Evolutionary conservation across 768 basidiomycete species (phyloP).

Genomic region (Dictyophora rubrovolvata): DNA sequence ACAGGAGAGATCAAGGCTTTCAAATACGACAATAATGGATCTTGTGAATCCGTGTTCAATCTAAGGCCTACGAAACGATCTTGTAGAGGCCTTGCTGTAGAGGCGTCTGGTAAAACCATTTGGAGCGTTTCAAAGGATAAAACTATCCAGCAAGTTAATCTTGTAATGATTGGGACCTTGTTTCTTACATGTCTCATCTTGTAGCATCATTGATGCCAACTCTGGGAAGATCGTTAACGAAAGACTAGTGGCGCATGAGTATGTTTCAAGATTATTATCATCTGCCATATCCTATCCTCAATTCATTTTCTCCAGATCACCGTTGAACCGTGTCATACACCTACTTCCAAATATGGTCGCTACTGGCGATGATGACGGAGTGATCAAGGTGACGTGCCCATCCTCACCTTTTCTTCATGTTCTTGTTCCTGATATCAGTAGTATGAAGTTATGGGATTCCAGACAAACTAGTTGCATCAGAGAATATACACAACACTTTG

Average conservation of each 20-base stretch:
- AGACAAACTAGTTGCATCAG: conserved; percentile 54
- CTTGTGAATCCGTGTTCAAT: conserved; percentile 45
- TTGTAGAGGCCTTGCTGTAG: conserved; percentile 62
- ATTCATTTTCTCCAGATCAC: conserved; percentile 36
- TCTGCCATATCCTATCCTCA: conserved; percentile 17
- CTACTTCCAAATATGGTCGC: conserved; percentile 62
- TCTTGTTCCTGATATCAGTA: not conserved
- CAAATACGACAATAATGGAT: conserved; percentile 62
- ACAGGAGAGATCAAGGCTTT: conserved; percentile 80
- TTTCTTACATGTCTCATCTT: conserved; percentile 12
- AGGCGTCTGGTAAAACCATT: conserved; percentile 56
- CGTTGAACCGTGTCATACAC: conserved; percentile 78
- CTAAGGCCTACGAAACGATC: conserved; percentile 74
- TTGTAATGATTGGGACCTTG: not conserved
- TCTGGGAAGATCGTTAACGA: conserved; percentile 44
- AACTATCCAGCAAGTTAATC: conserved; percentile 56
- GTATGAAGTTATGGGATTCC: conserved; percentile 78
- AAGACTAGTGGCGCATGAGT: conserved; percentile 56
- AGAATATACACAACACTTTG: conserved; percentile 78
- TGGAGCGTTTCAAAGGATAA: conserved; percentile 80
- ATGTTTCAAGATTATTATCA: conserved; percentile 23
- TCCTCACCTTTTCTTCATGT: not conserved
- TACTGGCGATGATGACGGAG: conserved; percentile 90
- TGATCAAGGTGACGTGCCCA: conserved; percentile 66
- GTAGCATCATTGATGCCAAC: conserved; percentile 56